Conservation (phyloP, 78 protist species). For the Dictyostelium brefeldianum region DNA sequence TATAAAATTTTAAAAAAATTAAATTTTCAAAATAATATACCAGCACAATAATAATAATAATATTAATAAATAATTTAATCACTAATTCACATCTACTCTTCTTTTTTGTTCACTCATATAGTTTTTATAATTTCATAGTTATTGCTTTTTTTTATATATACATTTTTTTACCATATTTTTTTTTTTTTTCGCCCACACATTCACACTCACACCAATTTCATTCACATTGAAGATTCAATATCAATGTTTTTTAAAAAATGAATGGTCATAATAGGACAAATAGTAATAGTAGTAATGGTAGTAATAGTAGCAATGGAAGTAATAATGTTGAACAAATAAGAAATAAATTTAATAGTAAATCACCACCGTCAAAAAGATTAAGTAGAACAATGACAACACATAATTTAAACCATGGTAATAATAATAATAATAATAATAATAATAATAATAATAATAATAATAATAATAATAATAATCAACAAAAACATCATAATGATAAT, state of each 20-base stretch:
- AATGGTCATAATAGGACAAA: background rate
- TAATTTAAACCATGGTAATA: background rate
- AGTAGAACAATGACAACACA: background rate
- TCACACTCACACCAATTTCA: too few species aligned
- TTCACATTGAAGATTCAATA: background rate
- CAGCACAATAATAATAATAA: too few species aligned
- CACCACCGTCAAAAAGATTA: background rate
- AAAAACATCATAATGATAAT: background rate
- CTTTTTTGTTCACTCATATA: too few species aligned
- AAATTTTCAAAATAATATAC: too few species aligned
- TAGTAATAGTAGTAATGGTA: background rate
- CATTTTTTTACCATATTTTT: too few species aligned
- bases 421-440: slow-evolving; percentile 8
- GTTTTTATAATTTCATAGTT: too few species aligned
- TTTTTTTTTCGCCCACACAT: too few species aligned
- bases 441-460: background rate
- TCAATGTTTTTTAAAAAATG: background rate
- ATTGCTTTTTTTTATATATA: too few species aligned
- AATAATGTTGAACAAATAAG: background rate
- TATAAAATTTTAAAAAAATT: too few species aligned
- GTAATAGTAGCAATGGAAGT: background rate
- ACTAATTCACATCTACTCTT: too few species aligned
- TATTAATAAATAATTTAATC: too few species aligned
- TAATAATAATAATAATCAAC: background rate
- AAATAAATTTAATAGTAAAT: background rate